phyloP scores from a whole-genome alignment of 2,329 filamentous ascomycete genomes.

The Fusarium nisikadoi region DNA sequence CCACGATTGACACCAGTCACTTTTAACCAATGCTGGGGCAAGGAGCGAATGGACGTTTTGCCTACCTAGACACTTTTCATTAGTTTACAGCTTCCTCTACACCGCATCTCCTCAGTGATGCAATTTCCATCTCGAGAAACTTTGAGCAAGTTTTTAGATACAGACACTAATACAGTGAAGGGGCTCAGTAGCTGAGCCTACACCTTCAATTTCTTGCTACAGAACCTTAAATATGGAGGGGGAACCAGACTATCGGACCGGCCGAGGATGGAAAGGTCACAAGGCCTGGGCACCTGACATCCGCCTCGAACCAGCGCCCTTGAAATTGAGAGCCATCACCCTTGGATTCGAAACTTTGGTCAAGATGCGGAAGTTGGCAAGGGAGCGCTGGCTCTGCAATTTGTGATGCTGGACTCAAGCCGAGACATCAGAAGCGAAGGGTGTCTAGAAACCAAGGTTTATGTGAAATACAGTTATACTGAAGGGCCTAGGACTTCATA shows the following conservation, averaged over 20 bases:
- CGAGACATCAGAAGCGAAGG: background rate
- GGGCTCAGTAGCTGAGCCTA: no score
- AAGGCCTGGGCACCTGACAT: background rate
- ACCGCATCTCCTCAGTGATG: accelerated
- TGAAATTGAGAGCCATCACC: background rate
- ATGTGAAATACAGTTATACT: accelerated
- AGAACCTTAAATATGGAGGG: background rate
- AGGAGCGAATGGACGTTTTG: accelerated
- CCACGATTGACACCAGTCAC: background rate
- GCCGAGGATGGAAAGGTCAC: background rate
- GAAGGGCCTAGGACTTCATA: accelerated
- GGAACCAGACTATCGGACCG: background rate
- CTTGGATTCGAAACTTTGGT: no score
- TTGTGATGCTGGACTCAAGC: background rate
- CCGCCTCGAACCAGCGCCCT: background rate
- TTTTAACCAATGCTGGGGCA: accelerated
- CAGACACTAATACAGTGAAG: background rate
- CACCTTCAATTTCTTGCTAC: background rate
- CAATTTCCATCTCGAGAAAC: background rate
- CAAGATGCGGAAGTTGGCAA: no score
- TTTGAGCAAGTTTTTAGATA: background rate
- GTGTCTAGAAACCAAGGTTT: background rate
- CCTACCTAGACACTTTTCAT: background rate
- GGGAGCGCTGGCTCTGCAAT: background rate
- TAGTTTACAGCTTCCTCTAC: background rate